These are phyloP conservation scores for Avena eriantha DNA, from an alignment of 176 grass and related monocot species.

Conservation along the genomic window DNA sequence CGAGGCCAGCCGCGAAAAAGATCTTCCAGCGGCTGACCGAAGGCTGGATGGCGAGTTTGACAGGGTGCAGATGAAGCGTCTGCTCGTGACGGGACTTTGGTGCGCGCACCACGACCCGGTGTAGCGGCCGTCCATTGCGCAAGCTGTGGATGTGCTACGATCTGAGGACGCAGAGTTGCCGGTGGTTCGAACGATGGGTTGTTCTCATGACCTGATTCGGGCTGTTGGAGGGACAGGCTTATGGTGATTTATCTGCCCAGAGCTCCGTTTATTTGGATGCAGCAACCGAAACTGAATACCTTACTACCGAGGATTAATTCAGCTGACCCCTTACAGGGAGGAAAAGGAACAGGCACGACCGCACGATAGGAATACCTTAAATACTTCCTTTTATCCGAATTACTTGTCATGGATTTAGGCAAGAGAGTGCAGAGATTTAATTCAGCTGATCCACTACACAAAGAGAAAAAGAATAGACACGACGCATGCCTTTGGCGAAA, in stretches of 20 bases:
- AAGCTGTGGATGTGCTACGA: not conserved
- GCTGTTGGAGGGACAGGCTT: not conserved
- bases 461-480: no score
- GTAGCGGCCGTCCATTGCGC: not conserved
- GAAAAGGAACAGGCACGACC: no score
- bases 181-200: not conserved
- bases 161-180: not conserved
- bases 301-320: not conserved
- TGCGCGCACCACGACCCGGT: not conserved
- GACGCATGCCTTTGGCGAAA: no score
- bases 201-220: not conserved
- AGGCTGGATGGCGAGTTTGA: constrained; percentile 27
- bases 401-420: no score
- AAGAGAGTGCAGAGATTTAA: no score
- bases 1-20: no score
- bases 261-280: not conserved
- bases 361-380: no score
- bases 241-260: not conserved
- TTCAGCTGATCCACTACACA: no score
- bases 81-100: constrained; percentile 9
- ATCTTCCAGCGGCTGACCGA: not conserved
- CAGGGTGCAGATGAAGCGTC: not conserved
- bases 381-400: no score
- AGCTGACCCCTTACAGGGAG: no score
- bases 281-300: not conserved